Percentiles rank a stretch among this genome's conserved stretches.
phyloP scores from a whole-genome alignment of 1,284 basidiomycete species.

The Sporisorium graminicola region DNA sequence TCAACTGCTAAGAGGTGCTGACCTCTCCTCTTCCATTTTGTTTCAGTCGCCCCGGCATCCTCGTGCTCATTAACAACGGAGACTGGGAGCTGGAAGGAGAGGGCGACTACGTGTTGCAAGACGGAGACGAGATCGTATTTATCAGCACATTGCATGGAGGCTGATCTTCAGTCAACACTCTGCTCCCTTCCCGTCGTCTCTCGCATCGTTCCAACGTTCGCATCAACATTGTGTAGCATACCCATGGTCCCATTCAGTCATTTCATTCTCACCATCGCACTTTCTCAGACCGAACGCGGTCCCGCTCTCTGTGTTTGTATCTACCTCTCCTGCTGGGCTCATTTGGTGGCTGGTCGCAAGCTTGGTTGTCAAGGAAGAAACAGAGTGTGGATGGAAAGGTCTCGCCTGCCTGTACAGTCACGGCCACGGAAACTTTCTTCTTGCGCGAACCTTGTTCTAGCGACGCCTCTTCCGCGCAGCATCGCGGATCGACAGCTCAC shows the following conservation, averaged over 20 bases:
- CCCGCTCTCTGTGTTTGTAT: too few species aligned
- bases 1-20: background rate
- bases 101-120: slow-evolving; percentile 83
- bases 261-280: too few species aligned
- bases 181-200: background rate
- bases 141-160: slow-evolving; percentile 96
- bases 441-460: too few species aligned
- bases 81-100: slow-evolving; percentile 99
- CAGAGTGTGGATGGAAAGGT: too few species aligned
- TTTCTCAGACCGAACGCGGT: too few species aligned
- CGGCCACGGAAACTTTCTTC: too few species aligned
- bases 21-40: background rate
- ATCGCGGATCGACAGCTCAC: background rate
- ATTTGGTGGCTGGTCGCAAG: too few species aligned
- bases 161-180: slow-evolving; percentile 61
- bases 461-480: background rate
- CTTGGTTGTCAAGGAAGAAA: too few species aligned
- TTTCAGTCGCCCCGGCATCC: slow-evolving; percentile 88
- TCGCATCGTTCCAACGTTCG: background rate
- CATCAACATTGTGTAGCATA: slow-evolving; percentile 11
- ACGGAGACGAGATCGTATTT: slow-evolving; percentile 90
- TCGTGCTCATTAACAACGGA: slow-evolving; percentile 94
- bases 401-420: too few species aligned
- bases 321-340: too few species aligned
- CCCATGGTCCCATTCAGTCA: slow-evolving; percentile 9